Base-by-base conservation (phyloP, 2,329 filamentous ascomycete genomes). In the Xylaria polymorpha region DNA sequence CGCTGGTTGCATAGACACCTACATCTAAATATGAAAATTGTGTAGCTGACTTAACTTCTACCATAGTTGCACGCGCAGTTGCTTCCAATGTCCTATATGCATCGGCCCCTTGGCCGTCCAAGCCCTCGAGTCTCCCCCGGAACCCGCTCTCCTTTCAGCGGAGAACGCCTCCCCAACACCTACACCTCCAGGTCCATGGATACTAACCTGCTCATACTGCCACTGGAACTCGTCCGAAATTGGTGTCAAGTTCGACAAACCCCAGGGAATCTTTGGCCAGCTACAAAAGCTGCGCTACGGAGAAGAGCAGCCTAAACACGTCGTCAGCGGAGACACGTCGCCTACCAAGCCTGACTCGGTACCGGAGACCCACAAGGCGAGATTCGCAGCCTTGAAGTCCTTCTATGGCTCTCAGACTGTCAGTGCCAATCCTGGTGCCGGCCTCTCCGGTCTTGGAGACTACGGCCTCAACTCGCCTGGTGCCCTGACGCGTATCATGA, bases 21-120 rank as follows among this genome's bases (percentile, higher is more conserved):
- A 15, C n/a, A 18, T 12, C 22, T 3, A 18, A 14, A 32, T 14
- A 25, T 18, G 1, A 25, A 43, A 48, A 48, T n/a, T 25, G 35
- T 5, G 1, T 60, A 6, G 43, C 67, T 68, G 56, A 60, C 57
- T 14, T 48, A 22, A 29, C 51, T 62, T 46, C 37, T 59, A 12
- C 39, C 53, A 35, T 70, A 95, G 94, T 78, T 98, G 96, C 79
- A 95, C 94, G 20, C 88, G 96, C 73, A 98, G 94, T 79, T 99
- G 96, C 81, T 98, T 96, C 83, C 93, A 97, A 78, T 99, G 96
- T 75, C 96, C 96, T 0, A 85, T 94, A 72, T 99, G 96, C 80
- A 90, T 93, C 35, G 90, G 94, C 0, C 92, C 94, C 14, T 86
- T 98, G 48, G 86, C 90, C 22, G 90, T 96, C 61, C 92, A 90